A percentile compares a stretch with the other conserved stretches of the same genome.
These are phyloP conservation scores for Amphibolis antarctica DNA, from an alignment of 106 monocot species.

Conservation along the genomic window DNA sequence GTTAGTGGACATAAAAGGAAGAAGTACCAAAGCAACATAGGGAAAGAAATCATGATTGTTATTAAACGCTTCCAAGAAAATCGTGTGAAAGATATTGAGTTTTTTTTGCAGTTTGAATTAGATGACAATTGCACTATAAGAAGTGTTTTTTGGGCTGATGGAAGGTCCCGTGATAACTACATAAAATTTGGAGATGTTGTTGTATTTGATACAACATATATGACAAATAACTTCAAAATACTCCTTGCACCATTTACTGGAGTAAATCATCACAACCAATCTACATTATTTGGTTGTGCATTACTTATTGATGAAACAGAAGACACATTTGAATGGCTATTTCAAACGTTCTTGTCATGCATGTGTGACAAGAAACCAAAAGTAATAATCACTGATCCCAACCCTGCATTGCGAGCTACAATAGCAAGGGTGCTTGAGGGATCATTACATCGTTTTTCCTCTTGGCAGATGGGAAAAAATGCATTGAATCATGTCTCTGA, in stretches of 20 bases:
- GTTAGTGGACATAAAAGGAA: not conserved
- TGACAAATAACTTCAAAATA: not conserved
- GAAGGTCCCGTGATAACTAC: not conserved
- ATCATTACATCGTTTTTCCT: no score
- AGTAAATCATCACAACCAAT: not conserved
- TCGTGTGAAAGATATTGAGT: not conserved
- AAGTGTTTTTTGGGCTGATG: not conserved
- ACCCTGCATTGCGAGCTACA: not conserved
- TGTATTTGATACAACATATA: not conserved
- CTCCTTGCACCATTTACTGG: no score
- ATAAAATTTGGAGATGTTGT: not conserved
- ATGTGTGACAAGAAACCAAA: not conserved
- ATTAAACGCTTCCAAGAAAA: not conserved
- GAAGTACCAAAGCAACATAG: not conserved
- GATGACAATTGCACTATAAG: not conserved
- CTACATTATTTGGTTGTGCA: not conserved
- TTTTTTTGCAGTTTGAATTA: no score
- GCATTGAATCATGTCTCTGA: no score
- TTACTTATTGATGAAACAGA: not conserved
- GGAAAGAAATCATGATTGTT: not conserved
- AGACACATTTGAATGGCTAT: not conserved
- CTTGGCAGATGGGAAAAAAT: no score
- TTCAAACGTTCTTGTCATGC: not conserved
- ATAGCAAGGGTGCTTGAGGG: not conserved
- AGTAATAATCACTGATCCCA: not conserved